Conservation (phyloP, 805 yeast genomes). For the Candida rishiriensis region DNA sequence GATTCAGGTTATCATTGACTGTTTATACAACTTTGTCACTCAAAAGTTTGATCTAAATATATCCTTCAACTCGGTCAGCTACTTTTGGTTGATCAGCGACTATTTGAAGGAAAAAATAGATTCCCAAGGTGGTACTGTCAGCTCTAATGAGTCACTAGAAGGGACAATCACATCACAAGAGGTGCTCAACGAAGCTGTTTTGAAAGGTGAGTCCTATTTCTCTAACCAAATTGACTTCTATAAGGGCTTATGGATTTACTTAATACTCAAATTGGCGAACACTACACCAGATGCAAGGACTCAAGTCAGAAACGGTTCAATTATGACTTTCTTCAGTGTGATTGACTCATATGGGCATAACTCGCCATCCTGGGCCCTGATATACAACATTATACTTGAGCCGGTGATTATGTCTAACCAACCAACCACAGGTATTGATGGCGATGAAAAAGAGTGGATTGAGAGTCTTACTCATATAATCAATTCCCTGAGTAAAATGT, state of each 20-base stretch:
- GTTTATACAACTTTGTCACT: constrained; percentile 63
- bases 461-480: constrained; percentile 62
- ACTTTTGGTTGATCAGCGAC: constrained; percentile 91
- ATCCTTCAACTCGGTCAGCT: constrained; percentile 86
- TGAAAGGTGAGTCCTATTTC: constrained; percentile 4
- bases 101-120: constrained; percentile 42
- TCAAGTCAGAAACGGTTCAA: constrained; percentile 85
- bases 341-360: constrained; percentile 63
- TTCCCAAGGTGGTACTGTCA: not conserved
- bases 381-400: constrained; percentile 59
- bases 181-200: constrained; percentile 15
- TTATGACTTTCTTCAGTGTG: constrained; percentile 83
- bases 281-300: constrained; percentile 62
- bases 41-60: constrained; percentile 77
- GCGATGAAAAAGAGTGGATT: constrained; percentile 37
- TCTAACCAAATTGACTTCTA: constrained; percentile 24
- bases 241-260: constrained; percentile 56
- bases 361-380: constrained; percentile 63
- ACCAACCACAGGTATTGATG: constrained; percentile 9
- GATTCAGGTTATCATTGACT: constrained; percentile 61
- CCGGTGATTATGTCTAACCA: constrained; percentile 36
- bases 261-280: constrained; percentile 56
- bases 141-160: constrained; percentile 11
- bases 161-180: constrained; percentile 16
- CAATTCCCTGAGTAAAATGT: constrained; percentile 63